A percentile compares a stretch with the other conserved stretches of the same genome.
phyloP scores from a whole-genome alignment of 2,329 filamentous ascomycete genomes.

The Trichoderma simmonsii region DNA sequence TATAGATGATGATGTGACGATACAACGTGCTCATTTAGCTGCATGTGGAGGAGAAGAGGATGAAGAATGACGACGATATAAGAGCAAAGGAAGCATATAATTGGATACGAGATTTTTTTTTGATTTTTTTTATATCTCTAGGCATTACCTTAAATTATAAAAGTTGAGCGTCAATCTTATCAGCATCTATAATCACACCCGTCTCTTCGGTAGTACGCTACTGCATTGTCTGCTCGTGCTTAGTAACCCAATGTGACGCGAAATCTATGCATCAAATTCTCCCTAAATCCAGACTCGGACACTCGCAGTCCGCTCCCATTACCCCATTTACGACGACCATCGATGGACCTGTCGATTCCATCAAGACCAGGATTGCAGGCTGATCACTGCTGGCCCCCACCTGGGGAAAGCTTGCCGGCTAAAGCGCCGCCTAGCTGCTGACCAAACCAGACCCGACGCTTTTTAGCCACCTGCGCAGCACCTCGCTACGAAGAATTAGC shows the following conservation, averaged over 20 bases:
- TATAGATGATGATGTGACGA: not conserved
- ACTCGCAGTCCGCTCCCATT: not conserved
- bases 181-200: not conserved
- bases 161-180: not conserved
- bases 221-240: not conserved
- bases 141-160: not conserved
- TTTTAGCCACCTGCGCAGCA: not conserved
- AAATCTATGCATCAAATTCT: not conserved
- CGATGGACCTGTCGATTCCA: not conserved
- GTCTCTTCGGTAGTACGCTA: not conserved
- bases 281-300: not conserved
- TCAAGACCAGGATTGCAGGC: not conserved
- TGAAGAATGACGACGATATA: not conserved
- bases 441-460: not conserved
- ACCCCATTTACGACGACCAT: not conserved
- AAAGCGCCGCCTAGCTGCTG: not conserved
- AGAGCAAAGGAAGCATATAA: not conserved
- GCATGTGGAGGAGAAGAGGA: not conserved
- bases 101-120: not conserved
- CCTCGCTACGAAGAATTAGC: not conserved
- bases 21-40: not conserved
- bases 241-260: not conserved
- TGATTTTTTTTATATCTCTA: not conserved
- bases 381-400: constrained; percentile 8
- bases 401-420: constrained; percentile 4